Conservation (phyloP, 768 basidiomycete genomes). For the Daedalea quercina region DNA sequence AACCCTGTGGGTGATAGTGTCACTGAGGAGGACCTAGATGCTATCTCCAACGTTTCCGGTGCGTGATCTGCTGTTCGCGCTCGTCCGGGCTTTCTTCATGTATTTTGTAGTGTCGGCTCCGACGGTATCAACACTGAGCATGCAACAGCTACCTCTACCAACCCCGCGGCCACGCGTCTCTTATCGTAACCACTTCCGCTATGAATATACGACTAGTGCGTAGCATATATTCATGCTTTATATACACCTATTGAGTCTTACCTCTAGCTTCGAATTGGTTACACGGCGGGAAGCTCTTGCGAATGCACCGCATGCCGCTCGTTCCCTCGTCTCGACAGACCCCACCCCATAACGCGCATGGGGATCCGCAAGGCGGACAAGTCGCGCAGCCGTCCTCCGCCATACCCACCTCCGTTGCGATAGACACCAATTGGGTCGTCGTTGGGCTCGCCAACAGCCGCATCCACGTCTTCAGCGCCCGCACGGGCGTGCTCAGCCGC, state of each 20-base stretch:
- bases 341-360: slow-evolving; percentile 2
- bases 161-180: slow-evolving; percentile 31
- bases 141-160: background rate
- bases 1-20: background rate
- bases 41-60: background rate
- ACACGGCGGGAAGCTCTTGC: slow-evolving; percentile 62
- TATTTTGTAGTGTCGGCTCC: slow-evolving; percentile 15
- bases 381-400: slow-evolving; percentile 37
- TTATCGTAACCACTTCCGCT: slow-evolving; percentile 66
- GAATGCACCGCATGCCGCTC: slow-evolving; percentile 47
- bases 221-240: slow-evolving; percentile 4
- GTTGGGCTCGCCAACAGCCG: slow-evolving; percentile 83
- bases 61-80: background rate
- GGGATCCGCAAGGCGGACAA: background rate
- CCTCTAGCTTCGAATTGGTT: slow-evolving; percentile 73
- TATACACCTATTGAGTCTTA: slow-evolving; percentile 2
- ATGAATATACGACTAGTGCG: slow-evolving; percentile 67
- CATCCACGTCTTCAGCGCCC: slow-evolving; percentile 80
- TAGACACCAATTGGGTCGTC: slow-evolving; percentile 80
- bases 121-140: slow-evolving; percentile 9
- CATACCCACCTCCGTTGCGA: slow-evolving; percentile 81
- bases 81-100: background rate
- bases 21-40: background rate
- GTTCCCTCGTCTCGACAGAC: slow-evolving; percentile 2
- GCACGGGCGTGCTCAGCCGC: slow-evolving; percentile 66